Evolutionary conservation across 345 rosid genomes (phyloP), one percentile per base, ranked within the genome.

Genomic region (Noccaea caerulescens): DNA sequence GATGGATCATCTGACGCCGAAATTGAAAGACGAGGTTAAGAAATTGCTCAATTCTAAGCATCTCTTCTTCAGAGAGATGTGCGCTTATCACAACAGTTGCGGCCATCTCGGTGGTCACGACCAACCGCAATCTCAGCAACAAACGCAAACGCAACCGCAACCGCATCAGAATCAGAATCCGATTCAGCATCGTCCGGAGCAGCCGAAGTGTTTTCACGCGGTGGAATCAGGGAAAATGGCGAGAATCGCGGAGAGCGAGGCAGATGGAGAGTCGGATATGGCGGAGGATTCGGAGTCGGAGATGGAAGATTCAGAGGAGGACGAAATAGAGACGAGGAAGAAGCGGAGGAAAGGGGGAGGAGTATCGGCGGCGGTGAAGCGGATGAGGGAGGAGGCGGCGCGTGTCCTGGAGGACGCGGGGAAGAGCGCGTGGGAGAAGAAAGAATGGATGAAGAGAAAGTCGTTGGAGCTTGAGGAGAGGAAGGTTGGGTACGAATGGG

Each of bases 51-150:
- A 87, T 66, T 94, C 99, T 41, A 94, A 94, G 66, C 99, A 94
- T 79, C 77, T 94, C 66, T 94, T 94, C 74, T 94, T 91, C 59
- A 75, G 91, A 55, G 98, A 94, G 79, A 94, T 94, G 99, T 94
- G 99, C 77, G 95, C 97, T 72, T 94, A 94, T 38, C 99, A 94
- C 52, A 91, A 76, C 66, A 92, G 93, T 56, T 94, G 96, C 58
- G 87, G 86, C 34, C 96, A 91, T 80, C 76, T 62, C 8, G 80
- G 77, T 45, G 66, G 64, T 33, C 44, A 68, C 1, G 77, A 68
- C 33, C 72, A 54, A 10, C 58, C 63, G 4, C 54, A 41, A 0
- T 11, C 37, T 2, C 63, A 46, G 13, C 27, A 20, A 20, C 23
- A 20, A 20, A 20, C 38, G 6, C 73, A 36, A 27, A 27, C 30